Conservation (phyloP, 1,284 basidiomycete species). For the Tilletia indica region DNA sequence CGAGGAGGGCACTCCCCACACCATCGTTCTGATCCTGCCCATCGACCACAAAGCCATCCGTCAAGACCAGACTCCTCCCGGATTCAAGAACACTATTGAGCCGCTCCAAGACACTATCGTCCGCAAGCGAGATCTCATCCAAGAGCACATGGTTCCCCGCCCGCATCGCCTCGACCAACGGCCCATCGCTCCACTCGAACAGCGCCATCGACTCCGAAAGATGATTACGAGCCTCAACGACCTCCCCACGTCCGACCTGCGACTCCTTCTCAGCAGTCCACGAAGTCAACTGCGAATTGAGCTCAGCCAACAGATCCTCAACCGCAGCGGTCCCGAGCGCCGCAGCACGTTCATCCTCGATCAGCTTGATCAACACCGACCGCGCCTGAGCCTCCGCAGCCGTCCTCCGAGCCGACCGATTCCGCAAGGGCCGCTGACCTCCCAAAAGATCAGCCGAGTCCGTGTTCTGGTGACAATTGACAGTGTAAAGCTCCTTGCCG, state of each 20-base stretch:
- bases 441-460: constrained; percentile 97
- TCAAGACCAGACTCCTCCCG: constrained; percentile 81
- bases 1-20: constrained; percentile 26
- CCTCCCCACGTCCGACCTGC: constrained; percentile 40
- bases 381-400: constrained; percentile 51
- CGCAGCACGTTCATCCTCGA: constrained; percentile 10
- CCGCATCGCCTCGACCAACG: constrained; percentile 87
- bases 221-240: constrained; percentile 61
- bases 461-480: constrained; percentile 99
- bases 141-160: constrained; percentile 82
- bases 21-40: neutral
- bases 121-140: constrained; percentile 96
- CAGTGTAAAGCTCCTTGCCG: constrained; percentile 67
- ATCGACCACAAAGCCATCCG: constrained; percentile 55
- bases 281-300: constrained; percentile 19
- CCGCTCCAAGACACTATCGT: constrained; percentile 95
- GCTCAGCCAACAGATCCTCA: constrained; percentile 29
- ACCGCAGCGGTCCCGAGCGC: constrained; percentile 12
- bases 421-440: constrained; percentile 86
- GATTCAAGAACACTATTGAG: constrained; percentile 96
- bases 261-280: constrained; percentile 11
- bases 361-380: constrained; percentile 32
- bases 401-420: constrained; percentile 63
- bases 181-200: constrained; percentile 96
- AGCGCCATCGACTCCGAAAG: constrained; percentile 65